Evolutionary conservation across 192 early-diverging fungal genomes (phyloP), one percentile per base, ranked within the genome.

Genomic region (Diversispora epigaea): DNA sequence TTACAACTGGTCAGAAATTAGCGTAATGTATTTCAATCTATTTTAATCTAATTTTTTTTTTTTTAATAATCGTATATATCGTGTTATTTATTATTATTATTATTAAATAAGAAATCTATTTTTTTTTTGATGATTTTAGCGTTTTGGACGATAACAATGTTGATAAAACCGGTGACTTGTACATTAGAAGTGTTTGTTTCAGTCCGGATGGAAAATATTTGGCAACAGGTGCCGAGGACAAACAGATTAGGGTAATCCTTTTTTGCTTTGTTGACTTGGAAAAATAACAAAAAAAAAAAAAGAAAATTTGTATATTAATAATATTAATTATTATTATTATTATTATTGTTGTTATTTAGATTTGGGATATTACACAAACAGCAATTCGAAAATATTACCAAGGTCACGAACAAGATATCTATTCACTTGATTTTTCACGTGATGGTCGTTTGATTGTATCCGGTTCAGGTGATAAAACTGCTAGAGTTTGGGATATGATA

Each of bases 341-440:
- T 50, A 46, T 22, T 25, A n/a, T 46, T 8, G n/a, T 46, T 56
- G 10, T 55, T 46, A 43, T 58, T 47, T 79, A 87, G 81, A 85
- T 93, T 56, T 91, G 90, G 90, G 91, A 92, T 66, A 88, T 93
- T 45, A 72, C 76, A 56, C 86, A 81, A 63, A 84, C 84, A 75
- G 79, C 83, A 15, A 91, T 93, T 61, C 84, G 84, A 56, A 87
- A 88, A 78, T 85, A 86, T 9, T 86, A 96, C 54, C 78, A 82
- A 17, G 97, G 97, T 19, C 97, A 99, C 77, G 92, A 94, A 63
- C 93, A 95, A 83, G 97, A 99, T 78, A 98, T 99, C 71, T 99
- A 99, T 81, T 92, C 91, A 39, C 85, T 99, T 76, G 97, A 98
- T 75, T 99, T 96, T 85, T 91, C 90, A 72, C 83, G 90, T 15